These are phyloP conservation scores for Saksenaea vasiformis DNA, from an alignment of 371 early-diverging fungal genomes.

Conservation along the genomic window DNA sequence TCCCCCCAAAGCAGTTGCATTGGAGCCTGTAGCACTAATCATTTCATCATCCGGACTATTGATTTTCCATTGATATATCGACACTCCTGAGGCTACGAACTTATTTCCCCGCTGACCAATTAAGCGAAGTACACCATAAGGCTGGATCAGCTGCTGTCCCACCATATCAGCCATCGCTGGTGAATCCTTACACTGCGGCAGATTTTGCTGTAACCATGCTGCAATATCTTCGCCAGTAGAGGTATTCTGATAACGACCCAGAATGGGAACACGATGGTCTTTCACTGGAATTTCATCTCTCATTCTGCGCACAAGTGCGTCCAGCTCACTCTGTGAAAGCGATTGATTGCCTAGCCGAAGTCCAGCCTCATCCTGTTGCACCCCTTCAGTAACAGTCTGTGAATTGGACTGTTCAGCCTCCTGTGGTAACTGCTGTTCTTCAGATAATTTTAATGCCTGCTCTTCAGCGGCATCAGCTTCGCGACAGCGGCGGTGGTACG, in stretches of 20 bases:
- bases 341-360: conserved; percentile 35
- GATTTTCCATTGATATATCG: conserved; percentile 74
- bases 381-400: background rate
- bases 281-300: conserved; percentile 58
- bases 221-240: conserved; percentile 72
- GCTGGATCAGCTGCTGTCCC: conserved; percentile 69
- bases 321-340: conserved; percentile 33
- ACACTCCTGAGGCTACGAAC: conserved; percentile 61
- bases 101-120: conserved; percentile 75
- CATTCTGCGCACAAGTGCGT: conserved; percentile 48
- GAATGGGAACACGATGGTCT: conserved; percentile 70
- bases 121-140: conserved; percentile 63
- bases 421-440: conserved; percentile 15
- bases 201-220: conserved; percentile 68
- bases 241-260: conserved; percentile 70
- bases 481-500: conserved; percentile 53
- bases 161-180: conserved; percentile 69
- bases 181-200: conserved; percentile 60
- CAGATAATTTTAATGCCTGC: conserved; percentile 22
- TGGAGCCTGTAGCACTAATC: conserved; percentile 17
- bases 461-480: conserved; percentile 56
- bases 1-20: conserved; percentile 27
- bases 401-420: conserved; percentile 2
- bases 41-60: conserved; percentile 21
- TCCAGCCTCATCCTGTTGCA: background rate